Percentiles rank a stretch among this genome's conserved stretches.
Conservation (phyloP, 495 filamentous ascomycete species). For the Xylaria sp. region DNA sequence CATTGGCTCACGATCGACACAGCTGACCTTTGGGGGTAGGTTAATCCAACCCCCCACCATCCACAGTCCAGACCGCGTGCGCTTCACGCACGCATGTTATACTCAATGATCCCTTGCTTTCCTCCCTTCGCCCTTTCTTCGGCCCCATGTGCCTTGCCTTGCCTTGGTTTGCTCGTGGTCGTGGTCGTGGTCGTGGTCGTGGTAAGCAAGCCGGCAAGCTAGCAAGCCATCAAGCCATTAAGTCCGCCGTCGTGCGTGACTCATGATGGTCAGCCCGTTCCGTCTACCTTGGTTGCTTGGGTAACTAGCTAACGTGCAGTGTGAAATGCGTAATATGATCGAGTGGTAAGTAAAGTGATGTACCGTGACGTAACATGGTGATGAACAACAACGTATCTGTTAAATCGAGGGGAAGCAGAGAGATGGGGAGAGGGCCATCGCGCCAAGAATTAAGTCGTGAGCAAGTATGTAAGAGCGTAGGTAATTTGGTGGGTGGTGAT, state of each 20-base stretch:
- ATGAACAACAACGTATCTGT: neutral
- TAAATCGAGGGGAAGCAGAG: neutral
- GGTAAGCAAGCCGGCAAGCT: neutral
- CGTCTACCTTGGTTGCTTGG: neutral
- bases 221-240: too few species aligned
- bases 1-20: conserved; percentile 4
- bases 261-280: too few species aligned
- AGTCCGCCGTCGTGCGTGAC: too few species aligned
- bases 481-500: neutral
- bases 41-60: neutral
- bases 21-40: conserved; percentile 11
- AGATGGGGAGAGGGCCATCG: neutral
- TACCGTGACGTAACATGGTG: neutral
- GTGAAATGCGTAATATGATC: neutral
- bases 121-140: neutral
- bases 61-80: neutral
- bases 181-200: neutral
- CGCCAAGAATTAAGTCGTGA: neutral
- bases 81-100: neutral
- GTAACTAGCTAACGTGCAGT: neutral
- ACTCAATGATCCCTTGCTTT: neutral
- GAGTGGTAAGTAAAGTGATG: neutral
- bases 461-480: neutral
- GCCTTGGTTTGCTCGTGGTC: neutral
- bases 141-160: conserved; percentile 11